Evolutionary conservation across 768 basidiomycete species (phyloP), one percentile per base, ranked within the genome.

Genomic region (Pleurotus citrinopileatus): DNA sequence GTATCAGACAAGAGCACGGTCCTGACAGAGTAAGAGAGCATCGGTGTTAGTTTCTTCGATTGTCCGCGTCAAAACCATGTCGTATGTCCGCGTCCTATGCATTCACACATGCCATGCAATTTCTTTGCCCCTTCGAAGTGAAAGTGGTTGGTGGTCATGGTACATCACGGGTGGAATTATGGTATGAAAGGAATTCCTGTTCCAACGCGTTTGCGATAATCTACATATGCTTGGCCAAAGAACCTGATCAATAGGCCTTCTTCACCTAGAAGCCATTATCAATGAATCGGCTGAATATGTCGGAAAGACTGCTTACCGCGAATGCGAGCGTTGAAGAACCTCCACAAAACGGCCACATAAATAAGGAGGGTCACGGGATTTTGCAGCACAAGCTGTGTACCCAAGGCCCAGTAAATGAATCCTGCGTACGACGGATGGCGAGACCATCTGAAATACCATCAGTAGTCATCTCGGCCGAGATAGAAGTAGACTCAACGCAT

Each of bases 381-480:
- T 64, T 94, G 94, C 19, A 98, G 76, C 0, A 93, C 81, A 32
- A 98, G 70, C 66, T 99, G 97, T 0, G 94, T 97, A 2, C 95
- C 94, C 23, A 99, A 63, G 0, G 94, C 94, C 97, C 97, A 98
- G 68, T 96, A 98, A 69, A 91, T 96, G 75, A 98, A 99, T 2
- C 95, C 97, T 1, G 91, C 83, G 61, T 99, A 99, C 0, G 96
- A 97, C 9, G 97, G 97, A 70, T 99, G 97, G 12, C 97, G 84
- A 57, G 86, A 87, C 82, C 83, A 89, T 5, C 91, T 93, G 12
- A 9, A 20, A 51, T 22, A 38, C 25, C 12, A n/a, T 38, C 52
- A 22, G 22, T 15, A 29, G 44, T 10, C 26, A 46, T 32, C 34
- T 5, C 28, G 13, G 7, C 44, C 20, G 23, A 44, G 27, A 36